A percentile compares a stretch with the other conserved stretches of the same genome.
phyloP scores from a whole-genome alignment of 2,329 filamentous ascomycete genomes.

The Fusarium xyrophilum region DNA sequence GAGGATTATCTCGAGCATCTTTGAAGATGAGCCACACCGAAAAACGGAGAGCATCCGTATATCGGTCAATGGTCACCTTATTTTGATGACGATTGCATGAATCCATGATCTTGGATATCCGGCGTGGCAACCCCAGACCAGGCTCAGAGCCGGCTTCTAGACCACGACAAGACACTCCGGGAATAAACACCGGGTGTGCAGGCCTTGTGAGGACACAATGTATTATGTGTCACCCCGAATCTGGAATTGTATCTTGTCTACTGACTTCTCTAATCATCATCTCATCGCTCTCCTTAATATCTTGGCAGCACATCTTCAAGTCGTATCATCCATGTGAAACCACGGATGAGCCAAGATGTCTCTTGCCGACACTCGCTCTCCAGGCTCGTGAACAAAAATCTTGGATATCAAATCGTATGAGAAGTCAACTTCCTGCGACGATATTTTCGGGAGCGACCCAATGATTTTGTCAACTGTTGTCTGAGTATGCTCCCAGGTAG shows the following conservation, averaged over 20 bases:
- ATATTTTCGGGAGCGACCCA: slow-evolving; percentile 13
- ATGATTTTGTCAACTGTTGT: slow-evolving; percentile 11
- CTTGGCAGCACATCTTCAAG: neutral
- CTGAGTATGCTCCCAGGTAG: slow-evolving; percentile 6
- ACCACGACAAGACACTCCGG: neutral
- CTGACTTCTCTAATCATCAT: rapidly evolving
- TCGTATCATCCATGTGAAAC: neutral
- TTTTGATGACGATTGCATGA: neutral
- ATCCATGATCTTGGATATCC: neutral
- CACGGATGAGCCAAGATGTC: slow-evolving; percentile 20
- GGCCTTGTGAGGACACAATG: rapidly evolving
- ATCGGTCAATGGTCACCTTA: neutral
- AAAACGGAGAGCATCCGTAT: neutral
- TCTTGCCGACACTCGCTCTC: neutral
- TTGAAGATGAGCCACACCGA: neutral
- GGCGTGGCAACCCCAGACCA: slow-evolving; percentile 2
- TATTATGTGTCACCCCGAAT: neutral
- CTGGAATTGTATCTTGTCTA: neutral
- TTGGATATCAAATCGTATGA: slow-evolving; percentile 16
- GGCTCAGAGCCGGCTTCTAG: slow-evolving; percentile 13
- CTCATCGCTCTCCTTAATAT: rapidly evolving
- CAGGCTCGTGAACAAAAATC: slow-evolving; percentile 20
- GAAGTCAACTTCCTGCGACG: neutral
- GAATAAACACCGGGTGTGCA: neutral
- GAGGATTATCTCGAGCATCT: neutral